Conservation (phyloP, 176 grass and related monocot species). For the Aegilops longissima region DNA sequence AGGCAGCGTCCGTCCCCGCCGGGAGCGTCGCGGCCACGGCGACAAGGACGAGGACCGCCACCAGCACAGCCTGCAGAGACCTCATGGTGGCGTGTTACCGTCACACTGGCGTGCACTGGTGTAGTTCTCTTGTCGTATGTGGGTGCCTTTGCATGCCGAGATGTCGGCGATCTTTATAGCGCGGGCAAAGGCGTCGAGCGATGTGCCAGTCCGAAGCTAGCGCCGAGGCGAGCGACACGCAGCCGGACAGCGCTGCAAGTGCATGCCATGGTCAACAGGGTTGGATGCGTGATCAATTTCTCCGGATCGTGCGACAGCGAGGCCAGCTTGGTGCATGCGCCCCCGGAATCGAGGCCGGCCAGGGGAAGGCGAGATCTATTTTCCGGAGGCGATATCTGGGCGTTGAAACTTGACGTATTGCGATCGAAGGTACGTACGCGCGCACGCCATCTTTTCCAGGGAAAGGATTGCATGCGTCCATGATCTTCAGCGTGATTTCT, state of each 20-base stretch:
- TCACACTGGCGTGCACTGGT: neutral
- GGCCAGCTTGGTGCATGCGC: neutral
- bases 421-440: neutral
- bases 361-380: neutral
- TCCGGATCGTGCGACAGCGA: neutral
- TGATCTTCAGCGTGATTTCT: neutral
- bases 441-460: neutral
- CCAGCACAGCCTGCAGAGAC: neutral
- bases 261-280: neutral
- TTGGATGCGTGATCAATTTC: neutral
- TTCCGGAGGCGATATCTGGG: no score
- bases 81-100: neutral
- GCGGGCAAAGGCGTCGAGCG: neutral
- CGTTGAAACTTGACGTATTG: neutral
- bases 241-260: neutral
- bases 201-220: conserved; percentile 8
- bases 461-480: neutral
- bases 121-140: neutral
- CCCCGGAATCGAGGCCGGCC: neutral
- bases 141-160: neutral
- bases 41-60: neutral
- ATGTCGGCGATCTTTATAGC: conserved; percentile 11
- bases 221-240: neutral
- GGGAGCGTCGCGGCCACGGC: neutral
- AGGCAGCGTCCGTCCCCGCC: neutral